Conservation (phyloP, 2,329 filamentous ascomycete genomes). For the Scopulariopsis brevicaulis region DNA sequence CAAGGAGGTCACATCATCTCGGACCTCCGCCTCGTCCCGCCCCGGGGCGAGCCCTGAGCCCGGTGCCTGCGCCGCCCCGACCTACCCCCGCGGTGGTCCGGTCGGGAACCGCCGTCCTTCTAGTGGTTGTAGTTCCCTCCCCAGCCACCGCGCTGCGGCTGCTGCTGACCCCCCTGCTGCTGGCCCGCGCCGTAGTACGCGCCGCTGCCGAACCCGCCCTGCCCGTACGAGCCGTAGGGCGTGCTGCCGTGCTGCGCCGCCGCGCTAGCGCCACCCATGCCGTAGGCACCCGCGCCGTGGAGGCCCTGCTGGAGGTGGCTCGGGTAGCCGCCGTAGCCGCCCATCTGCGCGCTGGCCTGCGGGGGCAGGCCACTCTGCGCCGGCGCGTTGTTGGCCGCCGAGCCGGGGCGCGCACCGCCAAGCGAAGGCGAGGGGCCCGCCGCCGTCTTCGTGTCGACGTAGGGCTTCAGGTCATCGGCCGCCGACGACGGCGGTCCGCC, state of each 20-base stretch:
- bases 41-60: neutral
- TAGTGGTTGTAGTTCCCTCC: constrained; percentile 45
- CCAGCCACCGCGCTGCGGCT: constrained; percentile 42
- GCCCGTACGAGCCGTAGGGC: constrained; percentile 37
- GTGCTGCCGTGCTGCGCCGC: constrained; percentile 38
- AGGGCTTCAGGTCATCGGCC: constrained; percentile 47
- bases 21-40: neutral
- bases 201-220: constrained; percentile 29
- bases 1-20: neutral
- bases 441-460: constrained; percentile 41
- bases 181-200: constrained; percentile 31
- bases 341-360: constrained; percentile 43
- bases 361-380: constrained; percentile 42
- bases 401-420: constrained; percentile 43
- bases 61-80: neutral
- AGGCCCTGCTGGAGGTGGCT: constrained; percentile 41
- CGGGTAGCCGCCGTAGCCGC: constrained; percentile 43
- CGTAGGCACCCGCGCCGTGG: constrained; percentile 43
- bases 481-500: constrained; percentile 24
- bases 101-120: constrained; percentile 8
- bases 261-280: constrained; percentile 36
- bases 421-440: constrained; percentile 46
- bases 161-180: constrained; percentile 30
- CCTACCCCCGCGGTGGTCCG: neutral
- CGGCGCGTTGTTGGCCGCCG: constrained; percentile 41